Base-by-base conservation (phyloP, 1,139 yeast species). In the Candida sp. region DNA sequence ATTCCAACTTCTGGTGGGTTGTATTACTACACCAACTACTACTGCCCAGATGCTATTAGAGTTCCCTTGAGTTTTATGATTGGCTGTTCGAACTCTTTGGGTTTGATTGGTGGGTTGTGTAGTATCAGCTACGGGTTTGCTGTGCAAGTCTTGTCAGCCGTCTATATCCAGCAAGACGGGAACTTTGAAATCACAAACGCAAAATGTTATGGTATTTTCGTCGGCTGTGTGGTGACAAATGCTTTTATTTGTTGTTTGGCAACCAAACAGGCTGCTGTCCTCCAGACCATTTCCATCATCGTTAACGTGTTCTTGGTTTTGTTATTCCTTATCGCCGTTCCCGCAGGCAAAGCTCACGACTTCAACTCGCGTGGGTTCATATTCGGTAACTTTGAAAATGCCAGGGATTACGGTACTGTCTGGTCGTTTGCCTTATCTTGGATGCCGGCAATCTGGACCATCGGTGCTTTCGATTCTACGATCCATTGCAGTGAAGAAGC, bases 401-500 rank as follows among this genome's bases (percentile, higher is more conserved):
- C 67, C 41, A 72, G 86, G 26, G 78, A 73, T 42, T 88, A 91
- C 88, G 74, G 82, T 11, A 66, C 70, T 22, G 92, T 91, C n/a
- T 87, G 90, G 88, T 78, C 84, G 45, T 84, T 82, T 63, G 66
- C 81, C 58, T 66, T 82, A 46, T 75, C 85, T 17, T 80, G 87
- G 79, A 78, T 85, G 78, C 85, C 90, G 2, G 86, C 88, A 1
- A 81, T 81, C 47, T 83, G 88, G 88, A 81, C 85, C 12, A 83
- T 83, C 59, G 85, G 86, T 55, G 85, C 89, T 0, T 86, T 85
- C 62, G 93, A 87, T 63, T 81, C 88, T 4, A 85, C 88, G 57
- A 84, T 86, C 46, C 93, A 87, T 66, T 82, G 86, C 80, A 77
- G 86, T 28, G 94, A 88, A 65, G 93, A 88, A 63, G 88, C 89